A percentile compares a stretch with the other conserved stretches of the same genome.
Evolutionary conservation across 352 stramenopile species (phyloP).

Genomic region (Globisporangium orthogonon): DNA sequence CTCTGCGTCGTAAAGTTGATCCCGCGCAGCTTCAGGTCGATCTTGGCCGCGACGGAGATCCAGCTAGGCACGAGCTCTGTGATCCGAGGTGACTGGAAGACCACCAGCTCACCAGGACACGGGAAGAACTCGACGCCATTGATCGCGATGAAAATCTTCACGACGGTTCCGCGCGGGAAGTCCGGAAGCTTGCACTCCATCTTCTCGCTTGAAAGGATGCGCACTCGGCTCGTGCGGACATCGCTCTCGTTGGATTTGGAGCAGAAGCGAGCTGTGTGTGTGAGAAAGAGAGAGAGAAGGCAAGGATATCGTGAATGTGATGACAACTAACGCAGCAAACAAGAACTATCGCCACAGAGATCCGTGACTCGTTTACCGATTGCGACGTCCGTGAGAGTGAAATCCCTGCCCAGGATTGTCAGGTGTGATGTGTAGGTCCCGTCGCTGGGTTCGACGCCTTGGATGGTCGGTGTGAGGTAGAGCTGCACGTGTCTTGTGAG

Average conservation of each 20-base stretch:
- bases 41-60: slow-evolving; percentile 28
- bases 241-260: slow-evolving; percentile 25
- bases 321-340: too few species aligned
- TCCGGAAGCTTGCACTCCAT: slow-evolving; percentile 62
- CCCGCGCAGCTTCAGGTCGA: slow-evolving; percentile 34
- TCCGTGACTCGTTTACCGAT: slow-evolving; percentile 22
- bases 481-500: slow-evolving; percentile 32
- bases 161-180: slow-evolving; percentile 41
- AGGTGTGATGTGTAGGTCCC: slow-evolving; percentile 58
- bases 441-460: slow-evolving; percentile 34
- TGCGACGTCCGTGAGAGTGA: slow-evolving; percentile 41
- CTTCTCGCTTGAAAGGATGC: slow-evolving; percentile 28
- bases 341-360: too few species aligned
- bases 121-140: slow-evolving; percentile 63
- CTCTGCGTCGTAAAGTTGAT: slow-evolving; percentile 49
- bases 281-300: neutral
- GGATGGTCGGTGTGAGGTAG: slow-evolving; percentile 41
- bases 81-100: slow-evolving; percentile 58
- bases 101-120: slow-evolving; percentile 34
- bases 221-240: slow-evolving; percentile 25
- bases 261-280: slow-evolving; percentile 28
- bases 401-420: slow-evolving; percentile 43
- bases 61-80: slow-evolving; percentile 47
- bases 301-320: neutral
- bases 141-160: slow-evolving; percentile 46